Conservation (phyloP, 106 monocot species). For the Dioscorea alata region DNA sequence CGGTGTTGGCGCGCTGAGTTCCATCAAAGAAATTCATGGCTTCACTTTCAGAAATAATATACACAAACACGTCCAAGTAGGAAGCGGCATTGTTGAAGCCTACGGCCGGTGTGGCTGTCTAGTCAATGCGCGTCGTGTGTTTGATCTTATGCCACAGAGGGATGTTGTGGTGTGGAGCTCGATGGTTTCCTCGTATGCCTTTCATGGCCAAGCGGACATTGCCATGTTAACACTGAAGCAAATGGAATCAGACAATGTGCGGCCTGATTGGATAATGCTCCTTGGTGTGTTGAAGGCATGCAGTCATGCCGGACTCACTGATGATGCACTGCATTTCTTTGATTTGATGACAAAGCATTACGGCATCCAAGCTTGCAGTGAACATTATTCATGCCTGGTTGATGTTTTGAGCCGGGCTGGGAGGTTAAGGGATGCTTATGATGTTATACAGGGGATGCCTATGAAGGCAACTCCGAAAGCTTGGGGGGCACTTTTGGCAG, state of each 20-base stretch:
- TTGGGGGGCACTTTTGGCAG: conserved; percentile 72
- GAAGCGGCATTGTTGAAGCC: conserved; percentile 60
- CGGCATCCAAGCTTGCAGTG: conserved; percentile 31
- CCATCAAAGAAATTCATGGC: conserved; percentile 60
- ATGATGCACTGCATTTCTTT: conserved; percentile 55
- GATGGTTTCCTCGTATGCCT: conserved; percentile 60
- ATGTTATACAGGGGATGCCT: conserved; percentile 50
- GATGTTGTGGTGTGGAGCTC: conserved; percentile 85
- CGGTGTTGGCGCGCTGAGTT: conserved; percentile 17
- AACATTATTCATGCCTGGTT: conserved; percentile 78
- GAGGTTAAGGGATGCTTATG: conserved; percentile 51
- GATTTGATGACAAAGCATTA: conserved; percentile 32
- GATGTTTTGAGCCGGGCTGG: conserved; percentile 77
- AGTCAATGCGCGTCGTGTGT: conserved; percentile 24
- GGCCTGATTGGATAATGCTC: conserved; percentile 59
- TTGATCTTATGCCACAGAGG: conserved; percentile 29
- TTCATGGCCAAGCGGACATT: conserved; percentile 43
- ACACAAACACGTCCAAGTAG: conserved; percentile 22
- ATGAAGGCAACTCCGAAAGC: conserved; percentile 49
- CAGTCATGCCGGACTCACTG: conserved; percentile 60
- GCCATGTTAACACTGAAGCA: conserved; percentile 33
- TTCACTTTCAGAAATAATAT: conserved; percentile 28
- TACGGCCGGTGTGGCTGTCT: conserved; percentile 63
- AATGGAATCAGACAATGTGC: conserved; percentile 39
- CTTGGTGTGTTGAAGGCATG: conserved; percentile 69